Percentiles rank a stretch among this genome's conserved stretches.
phyloP scores from a whole-genome alignment of 768 basidiomycete species.

The Podaxis sp. region DNA sequence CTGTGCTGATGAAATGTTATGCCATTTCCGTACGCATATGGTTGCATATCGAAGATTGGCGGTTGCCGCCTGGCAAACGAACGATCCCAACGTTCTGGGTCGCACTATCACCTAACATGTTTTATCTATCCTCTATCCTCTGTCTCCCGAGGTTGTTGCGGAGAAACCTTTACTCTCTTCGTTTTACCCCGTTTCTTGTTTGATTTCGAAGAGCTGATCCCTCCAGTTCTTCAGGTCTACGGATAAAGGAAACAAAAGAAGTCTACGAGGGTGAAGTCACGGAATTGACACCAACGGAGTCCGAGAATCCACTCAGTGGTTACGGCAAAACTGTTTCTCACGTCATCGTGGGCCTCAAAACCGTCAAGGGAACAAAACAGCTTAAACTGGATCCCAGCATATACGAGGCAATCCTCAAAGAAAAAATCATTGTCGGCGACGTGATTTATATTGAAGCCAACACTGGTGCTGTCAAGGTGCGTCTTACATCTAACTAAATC shows the following conservation, averaged over 20 bases:
- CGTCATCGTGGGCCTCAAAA: slow-evolving; percentile 94
- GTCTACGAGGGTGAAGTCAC: slow-evolving; percentile 99
- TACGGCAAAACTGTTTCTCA: slow-evolving; percentile 99
- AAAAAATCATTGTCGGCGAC: slow-evolving; percentile 94
- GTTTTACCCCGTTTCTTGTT: neutral
- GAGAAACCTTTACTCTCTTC: neutral
- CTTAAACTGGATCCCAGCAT: slow-evolving; percentile 91
- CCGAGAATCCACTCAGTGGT: slow-evolving; percentile 95
- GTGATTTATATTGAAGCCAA: slow-evolving; percentile 95
- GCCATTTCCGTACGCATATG: neutral
- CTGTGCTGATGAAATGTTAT: slow-evolving; percentile 12
- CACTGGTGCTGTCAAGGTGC: slow-evolving; percentile 92
- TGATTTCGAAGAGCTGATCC: slow-evolving; percentile 3
- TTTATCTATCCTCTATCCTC: neutral
- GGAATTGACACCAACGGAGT: slow-evolving; percentile 92
- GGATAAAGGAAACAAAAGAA: slow-evolving; percentile 99
- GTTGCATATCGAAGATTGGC: neutral
- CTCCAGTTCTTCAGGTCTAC: slow-evolving; percentile 60
- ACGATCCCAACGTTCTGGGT: neutral
- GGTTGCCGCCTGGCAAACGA: neutral
- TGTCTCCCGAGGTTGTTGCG: neutral
- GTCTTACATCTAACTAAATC: slow-evolving; percentile 18
- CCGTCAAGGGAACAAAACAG: slow-evolving; percentile 90
- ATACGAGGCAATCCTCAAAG: slow-evolving; percentile 96
- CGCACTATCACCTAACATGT: neutral